These are phyloP conservation scores for Penicillium palitans DNA, from an alignment of 2,329 filamentous ascomycete species.

Conservation along the genomic window DNA sequence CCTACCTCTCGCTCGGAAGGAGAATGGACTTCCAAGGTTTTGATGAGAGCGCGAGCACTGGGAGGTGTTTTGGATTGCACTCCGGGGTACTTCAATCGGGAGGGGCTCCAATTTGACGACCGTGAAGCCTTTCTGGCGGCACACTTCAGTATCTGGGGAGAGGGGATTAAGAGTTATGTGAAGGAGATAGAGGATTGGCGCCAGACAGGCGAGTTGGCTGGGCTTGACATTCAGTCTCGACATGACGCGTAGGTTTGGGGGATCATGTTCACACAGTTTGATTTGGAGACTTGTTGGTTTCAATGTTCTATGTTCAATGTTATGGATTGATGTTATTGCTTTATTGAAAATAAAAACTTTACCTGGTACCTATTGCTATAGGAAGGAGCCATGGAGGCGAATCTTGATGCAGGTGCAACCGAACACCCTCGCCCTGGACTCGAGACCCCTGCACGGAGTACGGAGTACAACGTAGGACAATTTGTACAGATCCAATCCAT, in stretches of 20 bases:
- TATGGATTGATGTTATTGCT: background rate
- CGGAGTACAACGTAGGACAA: background rate
- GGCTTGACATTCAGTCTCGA: slow-evolving; percentile 10
- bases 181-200: slow-evolving; percentile 25
- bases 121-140: slow-evolving; percentile 33
- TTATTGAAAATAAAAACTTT: background rate
- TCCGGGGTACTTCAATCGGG: slow-evolving; percentile 55
- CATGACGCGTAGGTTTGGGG: background rate
- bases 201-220: slow-evolving; percentile 32
- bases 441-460: background rate
- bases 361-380: background rate
- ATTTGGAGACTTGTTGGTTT: background rate
- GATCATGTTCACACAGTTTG: background rate
- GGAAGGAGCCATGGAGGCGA: background rate
- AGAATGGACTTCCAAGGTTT: slow-evolving; percentile 47
- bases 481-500: background rate
- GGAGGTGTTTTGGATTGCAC: slow-evolving; percentile 52
- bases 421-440: background rate
- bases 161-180: slow-evolving; percentile 36
- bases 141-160: slow-evolving; percentile 31
- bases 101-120: slow-evolving; percentile 37
- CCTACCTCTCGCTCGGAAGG: slow-evolving; percentile 50
- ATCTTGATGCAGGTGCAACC: background rate
- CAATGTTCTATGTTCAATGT: background rate
- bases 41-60: slow-evolving; percentile 44